These are phyloP conservation scores for Cercospora sp. DNA, from an alignment of 2,329 filamentous ascomycete species.

Conservation along the genomic window DNA sequence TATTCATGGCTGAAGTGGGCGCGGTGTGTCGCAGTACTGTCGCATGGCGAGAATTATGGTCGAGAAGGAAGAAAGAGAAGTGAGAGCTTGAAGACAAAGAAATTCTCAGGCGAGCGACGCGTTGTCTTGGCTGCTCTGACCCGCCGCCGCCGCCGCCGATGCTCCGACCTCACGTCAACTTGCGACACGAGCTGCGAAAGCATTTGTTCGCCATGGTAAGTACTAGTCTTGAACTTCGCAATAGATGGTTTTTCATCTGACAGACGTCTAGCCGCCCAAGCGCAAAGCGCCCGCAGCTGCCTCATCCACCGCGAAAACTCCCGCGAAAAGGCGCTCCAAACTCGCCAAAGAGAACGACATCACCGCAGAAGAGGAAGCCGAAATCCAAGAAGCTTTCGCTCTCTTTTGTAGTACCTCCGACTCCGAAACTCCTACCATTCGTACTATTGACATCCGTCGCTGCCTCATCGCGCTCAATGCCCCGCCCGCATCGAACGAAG, in stretches of 20 bases:
- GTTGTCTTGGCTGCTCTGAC: neutral
- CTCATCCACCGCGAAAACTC: slow-evolving; percentile 27
- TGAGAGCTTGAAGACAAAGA: neutral
- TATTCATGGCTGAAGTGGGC: neutral
- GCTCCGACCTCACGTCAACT: neutral
- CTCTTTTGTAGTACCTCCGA: slow-evolving; percentile 61
- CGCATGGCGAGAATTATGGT: neutral
- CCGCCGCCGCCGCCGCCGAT: neutral
- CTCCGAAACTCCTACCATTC: slow-evolving; percentile 59
- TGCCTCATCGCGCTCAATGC: slow-evolving; percentile 72
- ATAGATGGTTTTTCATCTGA: neutral
- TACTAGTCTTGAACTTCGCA: neutral
- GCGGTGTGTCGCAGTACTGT: neutral
- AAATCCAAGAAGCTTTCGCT: slow-evolving; percentile 86
- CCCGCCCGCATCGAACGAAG: slow-evolving; percentile 60
- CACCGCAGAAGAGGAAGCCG: slow-evolving; percentile 76
- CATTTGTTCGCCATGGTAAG: neutral
- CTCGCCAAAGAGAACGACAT: slow-evolving; percentile 91
- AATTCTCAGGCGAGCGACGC: neutral
- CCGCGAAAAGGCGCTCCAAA: slow-evolving; percentile 69
- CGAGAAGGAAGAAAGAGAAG: neutral
- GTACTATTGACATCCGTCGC: slow-evolving; percentile 48
- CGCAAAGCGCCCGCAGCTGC: slow-evolving; percentile 33
- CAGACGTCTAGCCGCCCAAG: slow-evolving; percentile 31
- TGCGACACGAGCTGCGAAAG: neutral